A percentile compares a stretch with the other conserved stretches of the same genome.
These are phyloP conservation scores for Microascus cirrosus DNA, from an alignment of 2,329 filamentous ascomycete genomes.

Conservation along the genomic window DNA sequence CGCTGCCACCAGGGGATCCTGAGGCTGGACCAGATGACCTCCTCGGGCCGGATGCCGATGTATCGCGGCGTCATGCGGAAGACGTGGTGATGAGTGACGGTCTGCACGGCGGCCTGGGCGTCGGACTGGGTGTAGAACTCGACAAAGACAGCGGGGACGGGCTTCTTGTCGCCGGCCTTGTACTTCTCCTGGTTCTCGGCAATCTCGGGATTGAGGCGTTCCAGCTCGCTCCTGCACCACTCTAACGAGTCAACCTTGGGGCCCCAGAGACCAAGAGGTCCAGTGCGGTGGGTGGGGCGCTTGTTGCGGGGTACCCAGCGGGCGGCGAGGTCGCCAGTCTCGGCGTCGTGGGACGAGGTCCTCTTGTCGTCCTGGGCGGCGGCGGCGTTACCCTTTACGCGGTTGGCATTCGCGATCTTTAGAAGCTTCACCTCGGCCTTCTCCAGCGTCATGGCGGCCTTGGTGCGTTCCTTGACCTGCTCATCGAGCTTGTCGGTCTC, in stretches of 20 bases:
- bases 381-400: constrained; percentile 58
- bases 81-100: constrained; percentile 75
- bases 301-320: constrained; percentile 58
- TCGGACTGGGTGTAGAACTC: constrained; percentile 76
- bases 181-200: constrained; percentile 58
- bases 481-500: constrained; percentile 70
- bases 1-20: constrained; percentile 79
- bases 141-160: constrained; percentile 73
- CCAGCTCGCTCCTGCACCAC: constrained; percentile 54
- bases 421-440: constrained; percentile 79
- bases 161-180: constrained; percentile 49
- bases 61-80: constrained; percentile 79
- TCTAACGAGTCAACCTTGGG: constrained; percentile 72
- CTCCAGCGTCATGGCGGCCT: constrained; percentile 72
- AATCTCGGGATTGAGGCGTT: constrained; percentile 50
- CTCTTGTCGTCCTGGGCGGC: constrained; percentile 21
- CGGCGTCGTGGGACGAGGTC: constrained; percentile 36
- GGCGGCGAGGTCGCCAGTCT: constrained; percentile 38
- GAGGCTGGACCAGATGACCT: constrained; percentile 82
- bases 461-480: constrained; percentile 70
- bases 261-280: constrained; percentile 54
- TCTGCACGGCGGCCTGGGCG: constrained; percentile 79
- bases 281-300: constrained; percentile 57
- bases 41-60: constrained; percentile 69
- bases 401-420: constrained; percentile 61